Percentiles rank a stretch among this genome's conserved stretches.
Conservation (phyloP, 2,329 filamentous ascomycete genomes). For the Penicillium sumatraense region DNA sequence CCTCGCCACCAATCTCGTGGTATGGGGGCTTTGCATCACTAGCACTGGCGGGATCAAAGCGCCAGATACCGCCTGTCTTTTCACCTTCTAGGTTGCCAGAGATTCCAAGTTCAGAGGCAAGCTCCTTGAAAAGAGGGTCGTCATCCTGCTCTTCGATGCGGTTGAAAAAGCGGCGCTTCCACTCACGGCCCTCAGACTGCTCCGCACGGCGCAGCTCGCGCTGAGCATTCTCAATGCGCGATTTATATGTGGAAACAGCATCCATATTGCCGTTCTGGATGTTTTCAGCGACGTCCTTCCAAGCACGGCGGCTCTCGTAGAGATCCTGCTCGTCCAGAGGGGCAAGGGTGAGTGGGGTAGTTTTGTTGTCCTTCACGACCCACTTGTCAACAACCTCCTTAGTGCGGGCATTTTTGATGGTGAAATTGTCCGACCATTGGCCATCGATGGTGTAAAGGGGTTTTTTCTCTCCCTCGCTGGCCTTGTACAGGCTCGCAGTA, state of each 20-base stretch:
- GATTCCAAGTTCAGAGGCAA: conserved; percentile 39
- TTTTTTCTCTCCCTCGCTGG: conserved; percentile 67
- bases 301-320: conserved; percentile 85
- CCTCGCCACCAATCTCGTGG: conserved; percentile 44
- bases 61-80: conserved; percentile 73
- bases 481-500: conserved; percentile 73
- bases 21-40: conserved; percentile 48
- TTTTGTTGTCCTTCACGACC: conserved; percentile 60
- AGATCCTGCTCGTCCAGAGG: conserved; percentile 80
- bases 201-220: conserved; percentile 76
- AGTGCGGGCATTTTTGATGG: conserved; percentile 70
- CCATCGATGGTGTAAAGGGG: conserved; percentile 79
- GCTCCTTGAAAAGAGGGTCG: conserved; percentile 44
- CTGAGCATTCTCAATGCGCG: conserved; percentile 87
- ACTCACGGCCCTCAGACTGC: conserved; percentile 72
- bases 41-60: conserved; percentile 64
- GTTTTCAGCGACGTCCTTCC: conserved; percentile 80
- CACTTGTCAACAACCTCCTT: conserved; percentile 61
- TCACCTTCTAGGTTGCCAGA: conserved; percentile 53
- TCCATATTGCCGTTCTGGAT: conserved; percentile 87
- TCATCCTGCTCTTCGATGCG: conserved; percentile 41
- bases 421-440: conserved; percentile 86
- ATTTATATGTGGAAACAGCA: conserved; percentile 75
- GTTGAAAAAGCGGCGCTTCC: conserved; percentile 84
- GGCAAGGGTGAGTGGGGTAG: conserved; percentile 71